Conservation (phyloP, 2,329 filamentous ascomycete genomes). For the Botrytis medusae region DNA sequence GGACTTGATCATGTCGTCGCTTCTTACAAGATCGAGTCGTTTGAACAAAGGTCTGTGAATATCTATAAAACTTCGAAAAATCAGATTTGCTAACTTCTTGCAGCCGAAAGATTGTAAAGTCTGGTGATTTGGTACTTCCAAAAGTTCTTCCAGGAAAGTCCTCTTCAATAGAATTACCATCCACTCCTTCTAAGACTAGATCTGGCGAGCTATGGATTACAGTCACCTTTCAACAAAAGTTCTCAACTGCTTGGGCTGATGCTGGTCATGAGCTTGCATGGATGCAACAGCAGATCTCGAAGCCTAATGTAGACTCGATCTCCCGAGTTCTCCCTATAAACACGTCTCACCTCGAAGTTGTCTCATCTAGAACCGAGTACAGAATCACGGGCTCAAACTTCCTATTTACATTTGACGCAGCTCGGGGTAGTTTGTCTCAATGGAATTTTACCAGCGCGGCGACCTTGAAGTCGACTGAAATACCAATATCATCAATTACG, state of each 20-base stretch:
- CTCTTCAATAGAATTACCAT: slow-evolving; percentile 1
- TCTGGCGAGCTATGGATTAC: slow-evolving; percentile 21
- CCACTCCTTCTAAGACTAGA: slow-evolving; percentile 22
- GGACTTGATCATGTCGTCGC: slow-evolving; percentile 50
- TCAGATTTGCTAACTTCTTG: slow-evolving; percentile 22
- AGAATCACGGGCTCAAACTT: slow-evolving; percentile 41
- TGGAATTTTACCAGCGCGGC: slow-evolving; percentile 42
- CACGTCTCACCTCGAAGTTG: slow-evolving; percentile 20
- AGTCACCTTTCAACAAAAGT: slow-evolving; percentile 43
- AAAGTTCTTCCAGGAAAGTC: slow-evolving; percentile 40
- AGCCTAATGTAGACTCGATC: slow-evolving; percentile 6
- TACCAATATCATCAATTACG: slow-evolving; percentile 15
- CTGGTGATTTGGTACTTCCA: slow-evolving; percentile 46
- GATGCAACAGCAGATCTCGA: slow-evolving; percentile 43
- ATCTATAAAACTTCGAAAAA: background rate
- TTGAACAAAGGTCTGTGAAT: slow-evolving; percentile 44
- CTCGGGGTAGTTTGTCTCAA: slow-evolving; percentile 45
- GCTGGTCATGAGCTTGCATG: slow-evolving; percentile 56
- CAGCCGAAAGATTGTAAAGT: slow-evolving; percentile 37
- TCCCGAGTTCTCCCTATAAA: slow-evolving; percentile 29
- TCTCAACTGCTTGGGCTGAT: slow-evolving; percentile 51
- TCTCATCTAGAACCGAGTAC: slow-evolving; percentile 32
- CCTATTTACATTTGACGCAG: slow-evolving; percentile 47
- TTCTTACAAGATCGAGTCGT: slow-evolving; percentile 47
- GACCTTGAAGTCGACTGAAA: background rate